These are phyloP conservation scores for Aspergillus ellipticus DNA, from an alignment of 495 filamentous ascomycete species.

Conservation along the genomic window DNA sequence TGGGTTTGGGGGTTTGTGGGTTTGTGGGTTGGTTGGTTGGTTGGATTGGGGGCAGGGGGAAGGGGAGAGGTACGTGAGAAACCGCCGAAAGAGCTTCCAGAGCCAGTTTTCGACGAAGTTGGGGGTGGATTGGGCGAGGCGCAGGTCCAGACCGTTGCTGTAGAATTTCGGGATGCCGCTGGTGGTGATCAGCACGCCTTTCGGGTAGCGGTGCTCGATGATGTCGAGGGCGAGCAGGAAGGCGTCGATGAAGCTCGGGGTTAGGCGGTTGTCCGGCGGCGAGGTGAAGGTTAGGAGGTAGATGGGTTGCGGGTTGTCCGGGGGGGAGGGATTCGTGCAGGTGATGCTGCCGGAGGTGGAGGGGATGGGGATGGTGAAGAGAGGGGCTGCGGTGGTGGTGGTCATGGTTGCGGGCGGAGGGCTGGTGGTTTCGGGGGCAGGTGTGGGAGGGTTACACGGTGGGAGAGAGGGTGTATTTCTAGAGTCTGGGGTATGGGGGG, in stretches of 20 bases:
- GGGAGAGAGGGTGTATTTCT: neutral
- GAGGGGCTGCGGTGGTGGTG: constrained; percentile 23
- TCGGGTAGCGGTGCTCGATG: constrained; percentile 60
- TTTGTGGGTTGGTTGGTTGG: neutral
- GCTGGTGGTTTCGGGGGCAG: too few relatives aligned
- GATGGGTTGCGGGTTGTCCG: constrained; percentile 36
- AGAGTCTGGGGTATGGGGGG: neutral
- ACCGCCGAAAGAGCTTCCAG: constrained; percentile 54
- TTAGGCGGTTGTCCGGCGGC: constrained; percentile 73
- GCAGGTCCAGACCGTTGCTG: constrained; percentile 72
- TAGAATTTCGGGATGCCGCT: constrained; percentile 74
- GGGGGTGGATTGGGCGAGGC: constrained; percentile 45
- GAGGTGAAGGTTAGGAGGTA: constrained; percentile 73
- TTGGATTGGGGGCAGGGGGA: neutral
- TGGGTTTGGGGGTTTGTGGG: neutral
- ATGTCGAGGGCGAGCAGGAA: constrained; percentile 67
- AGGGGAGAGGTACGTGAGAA: constrained; percentile 50
- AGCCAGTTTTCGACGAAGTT: constrained; percentile 54
- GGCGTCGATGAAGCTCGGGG: constrained; percentile 59
- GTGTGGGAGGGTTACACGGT: too few relatives aligned
- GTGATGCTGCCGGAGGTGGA: constrained; percentile 48
- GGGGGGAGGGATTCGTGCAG: constrained; percentile 53
- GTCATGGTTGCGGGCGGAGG: too few relatives aligned
- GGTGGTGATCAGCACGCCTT: constrained; percentile 72
- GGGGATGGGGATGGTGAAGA: constrained; percentile 45